Evolutionary conservation across 108 stramenopile genomes (phyloP), one percentile per base, ranked within the genome.

Genomic region (Nitzschia sp.): DNA sequence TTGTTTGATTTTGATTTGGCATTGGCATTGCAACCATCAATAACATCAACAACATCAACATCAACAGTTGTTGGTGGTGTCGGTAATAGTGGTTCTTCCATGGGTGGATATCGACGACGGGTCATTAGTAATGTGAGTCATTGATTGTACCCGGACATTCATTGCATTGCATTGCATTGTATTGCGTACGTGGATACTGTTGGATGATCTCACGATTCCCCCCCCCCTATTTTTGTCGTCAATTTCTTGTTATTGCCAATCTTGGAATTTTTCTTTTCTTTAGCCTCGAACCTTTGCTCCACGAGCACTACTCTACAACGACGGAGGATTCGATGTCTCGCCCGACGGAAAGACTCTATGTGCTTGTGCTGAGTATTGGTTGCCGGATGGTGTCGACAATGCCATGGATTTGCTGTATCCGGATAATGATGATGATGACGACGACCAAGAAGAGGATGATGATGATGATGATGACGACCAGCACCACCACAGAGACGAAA

Each of bases 251-350:
- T n/a, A n/a, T n/a, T n/a, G n/a, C n/a, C n/a, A n/a, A n/a, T n/a
- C n/a, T n/a, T n/a, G n/a, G n/a, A n/a, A n/a, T n/a, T n/a, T n/a
- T n/a, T n/a, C n/a, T n/a, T n/a, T n/a, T n/a, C n/a, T n/a, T n/a
- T n/a, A 90, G 86, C 84, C 78, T 9, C 86, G 91, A 19, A 78
- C 72, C 1, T 85, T 94, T 56, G 80, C 94, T 31, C 78, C 82
- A n/a, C 85, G 91, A 50, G 94, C 94, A 0, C 78, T 97, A 31
- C 73, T 98, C 23, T 98, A 98, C 79, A 98, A 97, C 46, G 97
- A 98, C 78, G 96, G 97, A 48, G 97, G 97, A 21, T 93, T 98
- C 71, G 96, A 97, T 73, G 76, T 98, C 5, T 96, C 95, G 6
- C 72, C 81, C 36, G 94, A 95, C 76, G 97, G 97, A 4, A 88